A percentile compares a stretch with the other conserved stretches of the same genome.
phyloP scores from a whole-genome alignment of 2,329 filamentous ascomycete species.

The Bipolaris oryzae region DNA sequence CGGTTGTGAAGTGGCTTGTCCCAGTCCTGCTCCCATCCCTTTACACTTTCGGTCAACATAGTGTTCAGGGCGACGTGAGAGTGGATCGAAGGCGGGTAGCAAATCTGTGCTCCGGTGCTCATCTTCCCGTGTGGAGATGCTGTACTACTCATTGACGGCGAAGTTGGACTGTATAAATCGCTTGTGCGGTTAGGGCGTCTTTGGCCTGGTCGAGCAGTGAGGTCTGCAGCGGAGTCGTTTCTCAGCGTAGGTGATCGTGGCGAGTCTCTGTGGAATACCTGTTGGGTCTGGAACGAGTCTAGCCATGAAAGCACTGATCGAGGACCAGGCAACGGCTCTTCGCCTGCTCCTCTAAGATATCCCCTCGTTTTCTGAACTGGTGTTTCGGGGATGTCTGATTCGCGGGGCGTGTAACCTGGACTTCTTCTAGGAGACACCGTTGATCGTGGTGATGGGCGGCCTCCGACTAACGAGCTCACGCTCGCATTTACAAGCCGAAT shows the following conservation, averaged over 20 bases:
- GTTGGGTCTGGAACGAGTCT: conserved; percentile 13
- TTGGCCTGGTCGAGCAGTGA: conserved; percentile 4
- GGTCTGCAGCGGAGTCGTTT: conserved; percentile 12
- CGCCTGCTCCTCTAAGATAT: not conserved
- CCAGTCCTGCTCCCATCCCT: conserved; percentile 15
- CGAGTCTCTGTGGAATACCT: conserved; percentile 1
- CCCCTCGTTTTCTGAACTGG: not conserved
- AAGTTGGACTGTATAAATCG: not conserved
- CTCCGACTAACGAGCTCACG: conserved; percentile 6
- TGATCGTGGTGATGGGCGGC: not conserved
- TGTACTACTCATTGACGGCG: not conserved
- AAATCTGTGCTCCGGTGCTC: not conserved
- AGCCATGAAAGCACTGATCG: conserved; percentile 10
- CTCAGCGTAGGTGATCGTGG: conserved; percentile 1
- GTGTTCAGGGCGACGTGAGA: not conserved
- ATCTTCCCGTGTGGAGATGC: not conserved
- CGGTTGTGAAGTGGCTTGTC: conserved; percentile 11
- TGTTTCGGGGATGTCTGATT: not conserved
- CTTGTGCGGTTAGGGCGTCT: not conserved
- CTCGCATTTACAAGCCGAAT: conserved; percentile 13
- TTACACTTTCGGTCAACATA: not conserved
- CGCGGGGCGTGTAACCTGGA: not conserved
- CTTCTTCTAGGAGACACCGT: not conserved
- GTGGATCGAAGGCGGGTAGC: not conserved
- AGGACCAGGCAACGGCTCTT: not conserved